These are phyloP conservation scores for Bonia amplexicaulis DNA, from an alignment of 176 grass and related monocot species.

Conservation along the genomic window DNA sequence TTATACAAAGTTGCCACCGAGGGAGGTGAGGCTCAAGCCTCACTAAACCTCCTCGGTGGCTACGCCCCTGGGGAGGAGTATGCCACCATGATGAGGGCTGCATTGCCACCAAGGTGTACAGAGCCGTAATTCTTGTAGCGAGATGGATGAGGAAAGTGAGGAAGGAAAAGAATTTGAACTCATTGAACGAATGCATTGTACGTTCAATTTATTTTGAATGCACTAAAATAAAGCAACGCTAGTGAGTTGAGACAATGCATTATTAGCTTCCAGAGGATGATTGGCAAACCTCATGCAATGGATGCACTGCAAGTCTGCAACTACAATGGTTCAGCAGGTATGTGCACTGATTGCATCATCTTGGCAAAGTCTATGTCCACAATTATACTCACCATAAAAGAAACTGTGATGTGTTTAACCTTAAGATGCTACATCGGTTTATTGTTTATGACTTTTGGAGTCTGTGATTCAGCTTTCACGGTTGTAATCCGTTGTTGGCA, in stretches of 20 bases:
- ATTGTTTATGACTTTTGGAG: background rate
- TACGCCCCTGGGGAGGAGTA: constrained; percentile 75
- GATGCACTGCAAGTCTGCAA: background rate
- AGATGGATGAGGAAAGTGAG: constrained; percentile 13
- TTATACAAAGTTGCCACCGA: too few species aligned
- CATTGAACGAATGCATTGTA: constrained; percentile 12
- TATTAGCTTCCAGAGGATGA: background rate
- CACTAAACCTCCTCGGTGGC: too few species aligned
- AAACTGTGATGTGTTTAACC: background rate
- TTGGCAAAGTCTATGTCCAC: background rate
- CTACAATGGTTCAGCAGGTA: constrained; percentile 16
- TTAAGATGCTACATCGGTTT: background rate
- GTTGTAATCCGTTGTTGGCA: background rate
- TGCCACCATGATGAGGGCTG: constrained; percentile 37
- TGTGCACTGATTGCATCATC: background rate
- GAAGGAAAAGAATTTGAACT: constrained; percentile 12
- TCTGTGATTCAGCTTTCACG: background rate
- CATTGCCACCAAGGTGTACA: constrained; percentile 29
- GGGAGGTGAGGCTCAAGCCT: too few species aligned
- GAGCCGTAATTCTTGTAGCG: background rate
- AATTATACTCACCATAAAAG: background rate
- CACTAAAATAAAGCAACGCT: background rate
- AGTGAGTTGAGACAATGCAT: background rate
- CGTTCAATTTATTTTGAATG: background rate
- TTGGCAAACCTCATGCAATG: background rate